Percentiles rank a stretch among this genome's conserved stretches.
These are phyloP conservation scores for Kingdonia uniflora DNA, from an alignment of 164 flowering plant species.

Conservation along the genomic window DNA sequence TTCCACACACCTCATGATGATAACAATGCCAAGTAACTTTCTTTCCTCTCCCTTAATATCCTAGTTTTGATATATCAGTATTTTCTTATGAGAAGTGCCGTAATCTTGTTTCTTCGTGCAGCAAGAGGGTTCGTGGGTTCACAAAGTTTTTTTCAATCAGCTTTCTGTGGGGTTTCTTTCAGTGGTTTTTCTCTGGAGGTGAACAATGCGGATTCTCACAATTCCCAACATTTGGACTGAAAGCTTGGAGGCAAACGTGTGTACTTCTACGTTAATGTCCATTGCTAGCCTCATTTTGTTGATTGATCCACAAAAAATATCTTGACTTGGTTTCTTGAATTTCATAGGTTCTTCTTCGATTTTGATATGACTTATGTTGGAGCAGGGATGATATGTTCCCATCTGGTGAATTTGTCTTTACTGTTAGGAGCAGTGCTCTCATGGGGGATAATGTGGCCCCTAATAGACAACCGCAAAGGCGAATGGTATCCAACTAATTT, in stretches of 20 bases:
- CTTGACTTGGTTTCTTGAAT: background rate
- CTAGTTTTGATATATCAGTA: too few species aligned
- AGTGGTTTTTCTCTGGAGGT: constrained; percentile 51
- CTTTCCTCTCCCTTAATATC: background rate
- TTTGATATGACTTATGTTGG: constrained; percentile 75
- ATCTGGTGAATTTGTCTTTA: constrained; percentile 77
- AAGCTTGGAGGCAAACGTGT: constrained; percentile 47
- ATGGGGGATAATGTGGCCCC: constrained; percentile 97
- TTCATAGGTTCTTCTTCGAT: constrained; percentile 80
- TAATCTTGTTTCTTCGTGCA: constrained; percentile 15
- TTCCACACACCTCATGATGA: constrained; percentile 64
- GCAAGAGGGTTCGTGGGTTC: constrained; percentile 35
- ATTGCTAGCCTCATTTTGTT: too few species aligned
- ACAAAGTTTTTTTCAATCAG: constrained; percentile 22
- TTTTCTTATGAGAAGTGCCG: background rate
- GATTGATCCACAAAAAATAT: too few species aligned
- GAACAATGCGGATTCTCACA: constrained; percentile 49
- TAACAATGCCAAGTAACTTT: constrained; percentile 49
- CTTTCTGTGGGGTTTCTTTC: constrained; percentile 30
- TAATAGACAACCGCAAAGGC: constrained; percentile 52
- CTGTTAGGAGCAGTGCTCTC: constrained; percentile 85
- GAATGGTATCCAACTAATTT: constrained; percentile 54
- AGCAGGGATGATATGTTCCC: constrained; percentile 94
- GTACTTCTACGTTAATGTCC: background rate
- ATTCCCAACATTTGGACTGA: constrained; percentile 66